phyloP scores from a whole-genome alignment of 306 rosid species.

The Canavalia gladiata region DNA sequence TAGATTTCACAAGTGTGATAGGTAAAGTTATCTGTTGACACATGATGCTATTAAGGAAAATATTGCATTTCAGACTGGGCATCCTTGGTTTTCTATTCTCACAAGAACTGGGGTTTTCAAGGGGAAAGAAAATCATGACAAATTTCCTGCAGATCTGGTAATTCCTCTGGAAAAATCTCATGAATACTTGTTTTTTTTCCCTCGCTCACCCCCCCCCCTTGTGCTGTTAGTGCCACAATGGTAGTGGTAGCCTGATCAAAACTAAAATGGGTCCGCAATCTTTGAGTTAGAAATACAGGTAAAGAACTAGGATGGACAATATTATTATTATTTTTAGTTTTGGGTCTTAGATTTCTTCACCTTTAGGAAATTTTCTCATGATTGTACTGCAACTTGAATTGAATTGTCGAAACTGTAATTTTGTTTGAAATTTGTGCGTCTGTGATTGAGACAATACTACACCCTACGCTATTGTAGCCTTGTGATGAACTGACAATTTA shows the following conservation, averaged over 20 bases:
- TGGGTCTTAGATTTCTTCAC: neutral
- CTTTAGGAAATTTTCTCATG: conserved; percentile 10
- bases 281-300: conserved; percentile 7
- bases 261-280: neutral
- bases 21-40: conserved; percentile 31
- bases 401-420: neutral
- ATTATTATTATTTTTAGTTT: neutral
- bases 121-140: conserved; percentile 79
- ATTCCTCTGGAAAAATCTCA: conserved; percentile 32
- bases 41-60: conserved; percentile 17
- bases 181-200: neutral
- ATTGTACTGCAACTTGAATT: neutral
- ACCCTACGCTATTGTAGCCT: neutral
- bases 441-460: neutral
- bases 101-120: conserved; percentile 93
- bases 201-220: neutral
- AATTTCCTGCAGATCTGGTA: conserved; percentile 67
- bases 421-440: conserved; percentile 1
- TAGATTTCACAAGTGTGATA: conserved; percentile 27
- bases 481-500: neutral
- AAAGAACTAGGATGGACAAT: conserved; percentile 3
- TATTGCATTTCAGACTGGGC: conserved; percentile 72
- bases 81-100: conserved; percentile 97
- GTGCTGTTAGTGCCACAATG: neutral
- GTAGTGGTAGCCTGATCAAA: conserved; percentile 17